Base-by-base conservation (phyloP, 331 rosid species). In the Cydonia oblonga region DNA sequence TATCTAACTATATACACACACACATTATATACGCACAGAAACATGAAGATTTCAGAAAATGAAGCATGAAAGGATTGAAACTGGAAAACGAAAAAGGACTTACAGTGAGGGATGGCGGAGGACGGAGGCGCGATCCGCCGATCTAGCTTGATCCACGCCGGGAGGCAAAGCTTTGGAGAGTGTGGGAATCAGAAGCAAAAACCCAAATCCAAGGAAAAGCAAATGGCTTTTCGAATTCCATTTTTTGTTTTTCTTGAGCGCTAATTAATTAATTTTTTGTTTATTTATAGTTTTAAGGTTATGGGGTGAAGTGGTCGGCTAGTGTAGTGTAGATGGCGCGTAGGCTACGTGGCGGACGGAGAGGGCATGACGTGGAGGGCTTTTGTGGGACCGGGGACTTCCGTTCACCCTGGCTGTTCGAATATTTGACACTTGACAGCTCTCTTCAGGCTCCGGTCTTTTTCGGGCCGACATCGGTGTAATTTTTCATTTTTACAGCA, bases 131-230 rank as follows among this genome's bases (percentile, higher is more conserved):
- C 54, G 84, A 76, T 57, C 60, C 56, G 70, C 32, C 69, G 84
- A 70, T 52, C 81, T 76, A 76, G 66, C 30, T 76, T 30, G 72
- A 81, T 81, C 72, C 46, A 20, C 60, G 11, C 14, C 66, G 28
- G 53, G 38, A 52, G 77, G 44, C 4, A 19, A 66, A 23, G 19
- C 8, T 38, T 20, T 11, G 9, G 33, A 71, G 46, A 57, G 52
- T 38, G 78, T 33, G 16, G 64, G 81, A 69, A 69, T 68, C 79
- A 2, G 58, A 63, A 32, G 59, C 64, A 38, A 75, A 78, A 71
- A 0, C 70, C 32, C 76, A 42, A 71, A 64, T 29, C 58, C 51
- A 42, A 49, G 23, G 38, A 38, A 26, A 70, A 23, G 54, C 20
- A 49, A 46, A 69, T 18, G 15, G 5, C 24, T 0, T 0, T 60